A percentile compares a stretch with the other conserved stretches of the same genome.
Evolutionary conservation across 345 rosid species (phyloP).

Genomic region (Ceriops decandra): DNA sequence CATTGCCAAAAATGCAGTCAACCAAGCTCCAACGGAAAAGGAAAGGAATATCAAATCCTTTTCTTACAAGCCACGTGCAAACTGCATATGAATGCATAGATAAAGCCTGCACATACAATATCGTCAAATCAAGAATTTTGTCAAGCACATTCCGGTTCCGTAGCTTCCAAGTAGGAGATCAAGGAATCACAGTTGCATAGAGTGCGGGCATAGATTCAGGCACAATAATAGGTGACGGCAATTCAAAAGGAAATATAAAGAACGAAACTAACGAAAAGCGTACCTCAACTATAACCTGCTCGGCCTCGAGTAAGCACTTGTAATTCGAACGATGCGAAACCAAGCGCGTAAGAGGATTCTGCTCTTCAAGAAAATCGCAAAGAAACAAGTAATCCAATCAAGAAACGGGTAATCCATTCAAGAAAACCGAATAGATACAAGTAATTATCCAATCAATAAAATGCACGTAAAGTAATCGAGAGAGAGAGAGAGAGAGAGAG

Average conservation of each 20-base stretch:
- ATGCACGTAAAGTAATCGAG: slow-evolving; percentile 14
- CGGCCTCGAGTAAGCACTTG: slow-evolving; percentile 72
- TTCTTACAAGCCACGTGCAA: no score
- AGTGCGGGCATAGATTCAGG: no score
- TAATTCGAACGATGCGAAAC: slow-evolving; percentile 43
- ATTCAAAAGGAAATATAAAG: background rate
- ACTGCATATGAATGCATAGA: no score
- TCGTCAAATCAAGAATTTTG: no score
- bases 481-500: background rate
- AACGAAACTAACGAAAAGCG: background rate
- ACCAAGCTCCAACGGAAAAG: no score
- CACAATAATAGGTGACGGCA: background rate
- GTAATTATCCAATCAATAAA: background rate
- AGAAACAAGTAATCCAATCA: background rate
- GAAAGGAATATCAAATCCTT: no score
- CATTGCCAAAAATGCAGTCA: no score
- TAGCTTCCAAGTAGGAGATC: no score
- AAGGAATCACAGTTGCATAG: no score
- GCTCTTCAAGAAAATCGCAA: slow-evolving; percentile 16
- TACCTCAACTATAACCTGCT: slow-evolving; percentile 63
- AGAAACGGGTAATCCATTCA: background rate
- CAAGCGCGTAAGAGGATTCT: slow-evolving; percentile 48
- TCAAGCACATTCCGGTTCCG: no score
- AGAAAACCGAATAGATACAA: slow-evolving; percentile 11
- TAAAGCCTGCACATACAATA: no score